Percentiles rank a stretch among this genome's conserved stretches.
Conservation (phyloP, 306 rosid genomes). For the Cicer yamashitae region DNA sequence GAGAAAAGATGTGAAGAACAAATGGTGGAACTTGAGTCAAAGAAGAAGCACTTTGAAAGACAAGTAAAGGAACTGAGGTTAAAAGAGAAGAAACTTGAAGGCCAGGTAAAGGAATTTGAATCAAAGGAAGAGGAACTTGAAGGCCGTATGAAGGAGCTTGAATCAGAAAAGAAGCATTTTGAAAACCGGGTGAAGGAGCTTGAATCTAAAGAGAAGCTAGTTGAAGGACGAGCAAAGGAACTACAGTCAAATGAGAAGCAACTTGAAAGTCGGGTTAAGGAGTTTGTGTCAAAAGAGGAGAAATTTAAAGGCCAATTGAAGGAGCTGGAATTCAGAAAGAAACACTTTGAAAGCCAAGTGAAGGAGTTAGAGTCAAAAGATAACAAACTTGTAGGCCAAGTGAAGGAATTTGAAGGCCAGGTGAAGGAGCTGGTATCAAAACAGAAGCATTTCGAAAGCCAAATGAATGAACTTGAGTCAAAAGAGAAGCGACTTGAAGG, state of each 20-base stretch:
- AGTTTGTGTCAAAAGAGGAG: slow-evolving; percentile 3
- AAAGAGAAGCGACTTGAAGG: slow-evolving; percentile 33
- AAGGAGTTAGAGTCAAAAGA: slow-evolving; percentile 9
- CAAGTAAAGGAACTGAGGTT: neutral
- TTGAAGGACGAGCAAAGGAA: neutral
- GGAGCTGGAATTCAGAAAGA: neutral
- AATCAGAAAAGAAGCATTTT: slow-evolving; percentile 2
- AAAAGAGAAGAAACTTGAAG: slow-evolving; percentile 13
- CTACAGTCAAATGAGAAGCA: neutral
- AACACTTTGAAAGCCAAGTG: neutral
- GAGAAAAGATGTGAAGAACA: neutral
- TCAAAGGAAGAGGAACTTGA: neutral
- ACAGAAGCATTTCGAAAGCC: neutral
- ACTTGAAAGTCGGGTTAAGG: neutral
- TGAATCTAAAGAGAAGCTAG: neutral
- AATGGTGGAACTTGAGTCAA: slow-evolving; percentile 34
- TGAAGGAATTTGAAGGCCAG: neutral
- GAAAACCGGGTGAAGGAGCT: neutral
- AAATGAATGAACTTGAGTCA: slow-evolving; percentile 2
- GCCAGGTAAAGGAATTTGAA: neutral
- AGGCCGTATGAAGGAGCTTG: slow-evolving; percentile 16
- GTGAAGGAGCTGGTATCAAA: neutral
- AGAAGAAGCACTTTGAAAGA: slow-evolving; percentile 35
- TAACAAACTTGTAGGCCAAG: neutral
- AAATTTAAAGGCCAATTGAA: neutral